Evolutionary conservation across 2,329 filamentous ascomycete genomes (phyloP), one percentile per base, ranked within the genome.

Genomic region (Decorospora gaudefroyi): DNA sequence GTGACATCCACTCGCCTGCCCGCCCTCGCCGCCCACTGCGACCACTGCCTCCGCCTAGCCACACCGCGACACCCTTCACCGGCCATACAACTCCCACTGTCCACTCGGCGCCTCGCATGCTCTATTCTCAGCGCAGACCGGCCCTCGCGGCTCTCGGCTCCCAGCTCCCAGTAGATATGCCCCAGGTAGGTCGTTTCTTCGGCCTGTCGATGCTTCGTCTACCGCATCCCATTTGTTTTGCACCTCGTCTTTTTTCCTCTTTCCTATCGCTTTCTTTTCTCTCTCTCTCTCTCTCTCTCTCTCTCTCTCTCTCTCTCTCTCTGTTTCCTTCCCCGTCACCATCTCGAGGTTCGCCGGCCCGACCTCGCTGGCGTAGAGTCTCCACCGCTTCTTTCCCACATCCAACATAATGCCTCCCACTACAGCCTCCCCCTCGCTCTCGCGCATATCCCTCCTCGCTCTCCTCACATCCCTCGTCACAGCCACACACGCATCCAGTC

Each of bases 91-190:
- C 52, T 46, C 29, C 58, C 63, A 46, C 43, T 54, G 46, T 60
- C 66, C 65, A 69, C 49, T 67, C 62, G 59, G 59, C 62, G 65
- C 60, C 49, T 65, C 55, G 30, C 13, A 35, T 39, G 34, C 51
- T 52, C 64, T 64, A 64, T 66, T 62, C 62, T 48, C 49, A 65
- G 63, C 61, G 47, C 61, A 41, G 21, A 40, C 29, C 48, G 42
- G 52, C 40, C 45, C 53, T 44, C 35, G 47, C 42, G 46, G 43
- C 46, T 48, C 37, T 44, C 40, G 36, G 41, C 36, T 41, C 42
- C 45, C 42, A 35, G 41, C 29, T 42, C 40, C 46, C 54, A 40
- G 44, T 53, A 57, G 43, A 60, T 52, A 59, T 60, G 46, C 53
- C 45, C 47, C 32, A 28, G 41, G 37, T 29, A 28, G 25, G 34